Base-by-base conservation (phyloP, 495 filamentous ascomycete species). In the Talaromyces adpressus region DNA sequence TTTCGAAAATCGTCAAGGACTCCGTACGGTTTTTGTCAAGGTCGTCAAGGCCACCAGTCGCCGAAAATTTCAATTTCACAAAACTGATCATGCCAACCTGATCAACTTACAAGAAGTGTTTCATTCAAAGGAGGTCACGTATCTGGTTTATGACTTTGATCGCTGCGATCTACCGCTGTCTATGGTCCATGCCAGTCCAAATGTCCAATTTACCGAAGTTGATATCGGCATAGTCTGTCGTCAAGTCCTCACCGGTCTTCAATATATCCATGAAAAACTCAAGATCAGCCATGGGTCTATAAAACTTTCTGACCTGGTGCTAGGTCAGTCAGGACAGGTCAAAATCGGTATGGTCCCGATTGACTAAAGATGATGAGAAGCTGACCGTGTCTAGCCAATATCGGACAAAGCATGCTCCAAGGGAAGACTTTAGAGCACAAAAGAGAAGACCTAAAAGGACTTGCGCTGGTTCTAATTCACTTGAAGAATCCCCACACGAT, bases 171-270 rank as follows among this genome's bases (percentile, higher is more conserved):
- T 65, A 41, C 59, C 64, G 23, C 57, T 65, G 6, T 41, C 39
- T 18, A 34, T 65, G 14, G 64, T 49, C 16, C 57, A 60, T 27
- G 30, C 51, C 27, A 12, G 34, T 36, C 34, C 34, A 36, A 36
- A 36, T 36, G 34, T 36, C 6, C 34, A 66, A 16, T 63, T 66
- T 56, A 63, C 36, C 20, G 65, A 66, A 25, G 56, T 57, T 16
- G 65, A 66, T n/a, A 61, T 66, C 36, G 65, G 61, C 9, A 63
- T 61, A 36, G 30, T 66, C 25, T 66, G 61, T 51, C 59, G 30
- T 25, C 61, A 66, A 39, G 32, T 66, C 47, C 47, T 66, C 7
- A 20, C 56, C 2, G 65, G 61, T 30, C 52, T 66, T 23, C 18
- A 41, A 2, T 63, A 66, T 61, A 63, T 66, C 20, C 65, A 66